Conservation (phyloP, 768 basidiomycete genomes). For the Phylloporus scabripes region DNA sequence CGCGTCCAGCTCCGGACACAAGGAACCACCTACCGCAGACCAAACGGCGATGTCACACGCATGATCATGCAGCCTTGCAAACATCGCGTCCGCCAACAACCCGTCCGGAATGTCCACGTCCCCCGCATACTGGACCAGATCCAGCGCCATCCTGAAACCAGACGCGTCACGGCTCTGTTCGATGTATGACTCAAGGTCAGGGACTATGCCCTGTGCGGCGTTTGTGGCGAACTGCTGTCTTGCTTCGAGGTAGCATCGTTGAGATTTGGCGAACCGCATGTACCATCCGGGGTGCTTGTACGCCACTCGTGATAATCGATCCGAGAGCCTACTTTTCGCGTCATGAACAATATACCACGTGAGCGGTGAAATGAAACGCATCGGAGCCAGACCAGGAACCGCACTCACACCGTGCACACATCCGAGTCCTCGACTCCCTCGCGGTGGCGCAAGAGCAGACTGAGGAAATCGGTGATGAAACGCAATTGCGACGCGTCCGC, state of each 20-base stretch:
- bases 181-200: conserved; percentile 45
- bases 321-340: conserved; percentile 33
- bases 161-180: conserved; percentile 41
- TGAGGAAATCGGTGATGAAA: conserved; percentile 46
- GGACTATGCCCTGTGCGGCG: conserved; percentile 19
- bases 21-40: conserved; percentile 41
- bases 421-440: conserved; percentile 16
- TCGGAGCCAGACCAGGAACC: not conserved
- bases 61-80: conserved; percentile 33
- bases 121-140: conserved; percentile 48
- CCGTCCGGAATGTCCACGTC: conserved; percentile 37
- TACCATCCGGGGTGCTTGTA: conserved; percentile 38
- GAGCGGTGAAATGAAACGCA: conserved; percentile 8
- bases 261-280: conserved; percentile 35
- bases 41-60: conserved; percentile 49
- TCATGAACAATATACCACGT: conserved; percentile 3
- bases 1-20: too few species aligned
- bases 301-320: conserved; percentile 33
- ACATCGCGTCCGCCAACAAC: conserved; percentile 19
- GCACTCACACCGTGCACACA: conserved; percentile 21
- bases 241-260: conserved; percentile 32
- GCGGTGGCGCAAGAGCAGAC: conserved; percentile 37
- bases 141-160: conserved; percentile 46
- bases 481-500: conserved; percentile 53
- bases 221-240: conserved; percentile 27